Conservation (phyloP, 2,329 filamentous ascomycete species). For the Trichoderma sp. region DNA sequence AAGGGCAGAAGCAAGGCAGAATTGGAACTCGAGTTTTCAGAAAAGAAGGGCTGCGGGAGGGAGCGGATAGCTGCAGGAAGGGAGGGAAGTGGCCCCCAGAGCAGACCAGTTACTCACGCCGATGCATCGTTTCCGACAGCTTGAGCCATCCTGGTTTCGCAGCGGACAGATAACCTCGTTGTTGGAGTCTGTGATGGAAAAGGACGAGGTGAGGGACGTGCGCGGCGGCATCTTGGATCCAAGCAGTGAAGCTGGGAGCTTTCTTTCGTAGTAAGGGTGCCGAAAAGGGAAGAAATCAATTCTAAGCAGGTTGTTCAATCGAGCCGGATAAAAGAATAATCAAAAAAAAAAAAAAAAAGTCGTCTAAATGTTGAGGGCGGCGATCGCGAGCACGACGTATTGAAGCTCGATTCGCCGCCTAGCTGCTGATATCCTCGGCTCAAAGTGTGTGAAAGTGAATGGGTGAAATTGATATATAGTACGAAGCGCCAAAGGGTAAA, state of each 20-base stretch:
- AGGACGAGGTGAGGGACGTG: slow-evolving; percentile 81
- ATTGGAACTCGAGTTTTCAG: neutral
- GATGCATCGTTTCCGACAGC: slow-evolving; percentile 95
- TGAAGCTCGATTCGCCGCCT: slow-evolving; percentile 20
- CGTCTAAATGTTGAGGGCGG: slow-evolving; percentile 29
- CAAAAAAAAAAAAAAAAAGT: slow-evolving; percentile 23
- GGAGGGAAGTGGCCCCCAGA: slow-evolving; percentile 7
- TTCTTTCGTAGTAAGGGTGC: slow-evolving; percentile 22
- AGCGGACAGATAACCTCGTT: slow-evolving; percentile 97
- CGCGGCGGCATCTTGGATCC: slow-evolving; percentile 81
- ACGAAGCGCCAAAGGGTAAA: neutral
- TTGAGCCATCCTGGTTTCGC: slow-evolving; percentile 92
- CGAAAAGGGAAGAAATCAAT: slow-evolving; percentile 23
- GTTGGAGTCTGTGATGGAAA: slow-evolving; percentile 86
- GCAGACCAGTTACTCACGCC: slow-evolving; percentile 69
- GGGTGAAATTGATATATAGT: neutral
- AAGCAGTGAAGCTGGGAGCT: slow-evolving; percentile 38
- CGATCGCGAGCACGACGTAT: slow-evolving; percentile 21
- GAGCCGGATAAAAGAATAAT: slow-evolving; percentile 23
- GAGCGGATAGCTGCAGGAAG: neutral
- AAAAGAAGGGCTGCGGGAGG: neutral
- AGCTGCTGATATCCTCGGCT: neutral
- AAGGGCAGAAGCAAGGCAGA: neutral
- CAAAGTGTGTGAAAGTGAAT: neutral
- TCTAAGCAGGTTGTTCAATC: slow-evolving; percentile 30